phyloP scores from a whole-genome alignment of 2,329 filamentous ascomycete species.

The Emericellopsis atlantica region DNA sequence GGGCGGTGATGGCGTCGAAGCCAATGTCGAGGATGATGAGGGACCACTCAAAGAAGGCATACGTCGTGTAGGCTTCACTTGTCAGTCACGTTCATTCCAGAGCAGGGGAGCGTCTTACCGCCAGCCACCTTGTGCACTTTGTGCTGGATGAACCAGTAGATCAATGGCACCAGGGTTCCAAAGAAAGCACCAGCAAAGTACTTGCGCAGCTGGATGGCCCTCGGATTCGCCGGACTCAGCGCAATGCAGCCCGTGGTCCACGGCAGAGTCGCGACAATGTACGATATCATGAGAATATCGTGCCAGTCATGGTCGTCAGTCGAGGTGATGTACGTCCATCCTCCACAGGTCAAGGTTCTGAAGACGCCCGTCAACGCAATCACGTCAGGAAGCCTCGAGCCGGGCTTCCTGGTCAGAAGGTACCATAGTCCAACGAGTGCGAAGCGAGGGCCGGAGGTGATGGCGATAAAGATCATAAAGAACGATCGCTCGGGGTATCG shows the following conservation, averaged over 20 bases:
- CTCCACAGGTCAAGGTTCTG: constrained; percentile 85
- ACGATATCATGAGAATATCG: constrained; percentile 98
- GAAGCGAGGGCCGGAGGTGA: constrained; percentile 88
- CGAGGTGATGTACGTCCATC: constrained; percentile 97
- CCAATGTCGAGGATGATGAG: constrained; percentile 90
- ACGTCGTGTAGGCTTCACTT: constrained; percentile 76
- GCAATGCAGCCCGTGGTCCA: constrained; percentile 90
- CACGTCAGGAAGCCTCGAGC: constrained; percentile 66
- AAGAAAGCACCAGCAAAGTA: constrained; percentile 77
- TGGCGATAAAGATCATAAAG: constrained; percentile 94
- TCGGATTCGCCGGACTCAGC: constrained; percentile 73
- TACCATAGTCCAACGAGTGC: constrained; percentile 88
- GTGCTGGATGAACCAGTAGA: constrained; percentile 98
- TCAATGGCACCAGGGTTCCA: constrained; percentile 73
- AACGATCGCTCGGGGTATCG: constrained; percentile 92
- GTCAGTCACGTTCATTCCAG: constrained; percentile 5
- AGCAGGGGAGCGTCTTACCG: constrained; percentile 45
- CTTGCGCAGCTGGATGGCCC: constrained; percentile 80
- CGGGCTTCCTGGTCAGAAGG: constrained; percentile 66
- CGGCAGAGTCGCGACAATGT: constrained; percentile 83
- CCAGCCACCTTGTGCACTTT: constrained; percentile 90
- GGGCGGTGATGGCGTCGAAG: constrained; percentile 87
- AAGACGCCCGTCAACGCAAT: constrained; percentile 71
- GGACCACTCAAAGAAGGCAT: constrained; percentile 96
- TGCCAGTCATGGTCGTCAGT: constrained; percentile 98